Base-by-base conservation (phyloP, 148 eudicot species). In the Rhododendron vialii region DNA sequence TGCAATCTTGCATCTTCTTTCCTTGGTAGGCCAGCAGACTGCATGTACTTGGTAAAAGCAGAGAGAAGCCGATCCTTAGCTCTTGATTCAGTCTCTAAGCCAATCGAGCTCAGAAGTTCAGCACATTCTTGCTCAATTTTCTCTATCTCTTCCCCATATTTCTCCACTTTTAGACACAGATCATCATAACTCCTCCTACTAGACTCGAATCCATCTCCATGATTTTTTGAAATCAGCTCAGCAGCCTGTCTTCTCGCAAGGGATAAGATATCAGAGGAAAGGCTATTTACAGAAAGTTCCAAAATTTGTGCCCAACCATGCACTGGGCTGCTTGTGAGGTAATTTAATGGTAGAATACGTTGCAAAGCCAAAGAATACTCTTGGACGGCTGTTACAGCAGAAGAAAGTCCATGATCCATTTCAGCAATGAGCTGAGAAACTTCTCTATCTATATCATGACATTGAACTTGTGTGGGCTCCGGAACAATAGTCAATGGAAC, bases 381-480 rank as follows among this genome's bases (percentile, higher is more conserved):
- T 91, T 93, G 95, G 78, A 97, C 92, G 14, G 95, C 87, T 82
- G 92, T 86, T 79, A 91, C 90, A 78, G 95, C 96, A 87, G 93
- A 89, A 85, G 98, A 91, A 82, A 94, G 92, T 86, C 98, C 98
- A 84, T 89, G 91, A 88, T 94, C 95, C 85, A 97, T 85, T 86
- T 95, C 98, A 80, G 90, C 78, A 76, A 93, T 88, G 47, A 92
- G 89, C 84, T 93, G 95, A 87, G 95, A 91, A 84, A 95, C 91
- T 89, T 97, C 99, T 87, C 91, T 89, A 88, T 97, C 98, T 51
- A 94, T 95, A 83, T 95, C 99, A 78, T 85, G 93, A 89, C 99
- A 95, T 89, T 97, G 98, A 86, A 91, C 94, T 90, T 95, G 99
- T 79, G 99, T 95, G 85, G 98, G 98, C 89, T 97, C 99, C 33